Conservation (phyloP, 2,329 filamentous ascomycete species). For the Colletotrichum sp. region DNA sequence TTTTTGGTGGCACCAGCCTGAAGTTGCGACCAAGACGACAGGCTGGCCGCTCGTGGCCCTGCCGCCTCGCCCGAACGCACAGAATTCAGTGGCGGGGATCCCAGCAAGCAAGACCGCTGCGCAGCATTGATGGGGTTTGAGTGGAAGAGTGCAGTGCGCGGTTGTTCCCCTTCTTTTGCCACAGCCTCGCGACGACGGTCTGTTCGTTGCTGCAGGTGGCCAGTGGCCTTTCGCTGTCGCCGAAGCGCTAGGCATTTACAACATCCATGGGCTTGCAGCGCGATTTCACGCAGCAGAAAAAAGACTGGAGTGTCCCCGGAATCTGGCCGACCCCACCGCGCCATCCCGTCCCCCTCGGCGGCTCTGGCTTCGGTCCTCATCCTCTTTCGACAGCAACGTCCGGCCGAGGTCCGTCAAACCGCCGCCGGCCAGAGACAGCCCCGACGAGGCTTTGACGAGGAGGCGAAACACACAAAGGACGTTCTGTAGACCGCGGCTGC, state of each 20-base stretch:
- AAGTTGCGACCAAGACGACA: background rate
- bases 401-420: slow-evolving; percentile 12
- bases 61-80: slow-evolving; percentile 5
- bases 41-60: background rate
- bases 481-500: background rate
- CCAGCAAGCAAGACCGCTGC: slow-evolving; percentile 7
- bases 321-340: slow-evolving; percentile 17
- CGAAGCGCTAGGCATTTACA: slow-evolving; percentile 7
- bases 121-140: slow-evolving; percentile 9
- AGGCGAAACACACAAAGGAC: slow-evolving; percentile 4
- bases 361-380: background rate
- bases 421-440: background rate
- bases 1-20: slow-evolving; percentile 1
- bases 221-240: background rate
- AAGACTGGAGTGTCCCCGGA: slow-evolving; percentile 6
- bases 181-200: slow-evolving; percentile 17
- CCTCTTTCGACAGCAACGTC: slow-evolving; percentile 7
- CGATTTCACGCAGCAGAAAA: background rate
- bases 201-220: background rate
- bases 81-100: slow-evolving; percentile 5
- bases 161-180: slow-evolving; percentile 8
- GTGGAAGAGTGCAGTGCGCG: background rate
- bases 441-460: background rate
- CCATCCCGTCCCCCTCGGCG: background rate
- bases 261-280: background rate